Percentiles rank a stretch among this genome's conserved stretches.
Evolutionary conservation across 345 rosid species (phyloP).

Genomic region (Barbarea vulgaris): DNA sequence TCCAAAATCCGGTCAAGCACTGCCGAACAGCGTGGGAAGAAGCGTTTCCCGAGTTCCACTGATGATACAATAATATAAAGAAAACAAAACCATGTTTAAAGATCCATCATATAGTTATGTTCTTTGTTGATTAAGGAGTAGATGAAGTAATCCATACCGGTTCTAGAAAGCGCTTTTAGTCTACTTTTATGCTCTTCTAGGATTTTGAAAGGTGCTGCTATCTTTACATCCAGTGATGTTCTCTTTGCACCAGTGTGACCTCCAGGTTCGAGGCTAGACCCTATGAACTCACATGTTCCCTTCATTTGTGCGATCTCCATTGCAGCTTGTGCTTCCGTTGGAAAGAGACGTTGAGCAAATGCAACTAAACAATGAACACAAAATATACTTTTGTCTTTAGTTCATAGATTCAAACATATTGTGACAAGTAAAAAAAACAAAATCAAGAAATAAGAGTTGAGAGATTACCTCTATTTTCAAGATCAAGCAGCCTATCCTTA

Average conservation of each 20-base stretch:
- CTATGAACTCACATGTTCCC: conserved; percentile 61
- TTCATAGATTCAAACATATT: too few species aligned
- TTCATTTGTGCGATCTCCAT: conserved; percentile 72
- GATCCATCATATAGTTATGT: not conserved
- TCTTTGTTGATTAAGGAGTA: too few species aligned
- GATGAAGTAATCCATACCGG: conserved; percentile 52
- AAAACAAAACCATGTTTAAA: not conserved
- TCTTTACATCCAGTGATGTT: conserved; percentile 52
- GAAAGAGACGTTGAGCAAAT: conserved; percentile 71
- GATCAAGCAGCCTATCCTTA: conserved; percentile 57
- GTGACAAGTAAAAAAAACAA: too few species aligned
- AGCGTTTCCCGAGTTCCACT: conserved; percentile 82
- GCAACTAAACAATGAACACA: conserved; percentile 54
- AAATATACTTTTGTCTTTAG: too few species aligned
- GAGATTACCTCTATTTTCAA: conserved; percentile 79
- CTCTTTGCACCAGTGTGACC: conserved; percentile 42
- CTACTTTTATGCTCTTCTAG: conserved; percentile 68
- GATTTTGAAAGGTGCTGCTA: conserved; percentile 60
- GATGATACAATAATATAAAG: conserved; percentile 25
- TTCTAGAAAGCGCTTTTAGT: conserved; percentile 68
- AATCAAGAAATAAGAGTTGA: too few species aligned
- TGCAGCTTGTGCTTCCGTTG: conserved; percentile 74
- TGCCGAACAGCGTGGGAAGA: conserved; percentile 81
- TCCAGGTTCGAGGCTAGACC: conserved; percentile 39
- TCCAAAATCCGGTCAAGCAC: conserved; percentile 65